Percentiles rank a stretch among this genome's conserved stretches.
phyloP scores from a whole-genome alignment of 768 basidiomycete species.

The Dioszegia aurantiaca region DNA sequence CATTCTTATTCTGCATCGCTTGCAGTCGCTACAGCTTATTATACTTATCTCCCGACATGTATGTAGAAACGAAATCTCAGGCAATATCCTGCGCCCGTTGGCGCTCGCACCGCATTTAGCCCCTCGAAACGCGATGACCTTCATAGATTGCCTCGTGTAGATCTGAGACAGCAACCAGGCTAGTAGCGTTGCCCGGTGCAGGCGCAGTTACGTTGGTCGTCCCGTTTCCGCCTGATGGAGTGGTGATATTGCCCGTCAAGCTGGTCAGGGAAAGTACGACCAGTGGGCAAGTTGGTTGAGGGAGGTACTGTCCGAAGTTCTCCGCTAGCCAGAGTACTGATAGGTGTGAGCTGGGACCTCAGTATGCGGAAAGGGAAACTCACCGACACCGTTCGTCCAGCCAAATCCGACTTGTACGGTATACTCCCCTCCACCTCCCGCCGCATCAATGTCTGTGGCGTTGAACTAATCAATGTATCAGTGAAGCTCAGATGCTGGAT shows the following conservation, averaged over 20 bases:
- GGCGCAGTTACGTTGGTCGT: constrained; percentile 1
- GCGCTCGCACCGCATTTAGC: too few relatives aligned
- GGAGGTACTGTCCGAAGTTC: constrained; percentile 50
- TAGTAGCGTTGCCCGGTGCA: constrained; percentile 7
- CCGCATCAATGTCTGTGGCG: constrained; percentile 61
- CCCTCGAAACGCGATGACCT: constrained; percentile 1
- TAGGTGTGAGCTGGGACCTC: not conserved
- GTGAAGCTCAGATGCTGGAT: too few relatives aligned
- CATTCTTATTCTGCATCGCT: not conserved
- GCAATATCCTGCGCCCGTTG: too few relatives aligned
- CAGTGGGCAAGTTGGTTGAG: constrained; percentile 45
- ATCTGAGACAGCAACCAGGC: not conserved
- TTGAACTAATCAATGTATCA: constrained; percentile 63
- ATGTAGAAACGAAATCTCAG: too few relatives aligned
- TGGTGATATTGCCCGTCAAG: constrained; percentile 24
- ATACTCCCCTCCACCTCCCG: constrained; percentile 58
- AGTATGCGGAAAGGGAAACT: constrained; percentile 8
- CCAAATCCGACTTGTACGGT: constrained; percentile 65
- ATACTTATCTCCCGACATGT: not conserved
- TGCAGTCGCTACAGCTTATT: too few relatives aligned
- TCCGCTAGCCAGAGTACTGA: constrained; percentile 45
- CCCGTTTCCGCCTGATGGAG: constrained; percentile 3
- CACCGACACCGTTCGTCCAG: constrained; percentile 52
- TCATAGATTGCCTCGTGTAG: not conserved
- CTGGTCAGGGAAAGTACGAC: constrained; percentile 33